Conservation (phyloP, 345 rosid genomes). For the Dipteronia sinensis region DNA sequence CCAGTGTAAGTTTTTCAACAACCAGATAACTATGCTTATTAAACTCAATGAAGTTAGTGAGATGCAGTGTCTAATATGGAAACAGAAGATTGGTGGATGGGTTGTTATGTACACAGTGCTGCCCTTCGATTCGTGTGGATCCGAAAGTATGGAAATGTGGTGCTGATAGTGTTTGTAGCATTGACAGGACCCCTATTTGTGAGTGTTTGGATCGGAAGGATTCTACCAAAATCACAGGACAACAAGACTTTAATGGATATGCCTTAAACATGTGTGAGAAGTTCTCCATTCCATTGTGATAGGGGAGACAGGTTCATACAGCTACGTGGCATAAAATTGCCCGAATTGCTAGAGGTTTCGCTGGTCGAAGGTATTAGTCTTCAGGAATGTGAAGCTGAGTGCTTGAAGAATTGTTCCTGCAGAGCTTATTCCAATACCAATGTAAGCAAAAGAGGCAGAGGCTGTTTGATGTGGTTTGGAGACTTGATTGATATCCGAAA, state of each 20-base stretch:
- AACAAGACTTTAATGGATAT: too few species aligned
- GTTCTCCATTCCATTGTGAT: too few species aligned
- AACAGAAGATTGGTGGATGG: slow-evolving; percentile 10
- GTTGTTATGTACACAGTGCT: slow-evolving; percentile 17
- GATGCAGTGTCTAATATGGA: slow-evolving; percentile 17
- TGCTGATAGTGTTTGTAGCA: slow-evolving; percentile 27
- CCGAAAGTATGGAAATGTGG: slow-evolving; percentile 28
- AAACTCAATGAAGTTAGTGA: background rate
- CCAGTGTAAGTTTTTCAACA: slow-evolving; percentile 9
- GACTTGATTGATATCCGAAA: slow-evolving; percentile 26
- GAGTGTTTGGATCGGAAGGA: slow-evolving; percentile 14
- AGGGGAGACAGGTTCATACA: too few species aligned
- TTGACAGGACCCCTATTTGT: slow-evolving; percentile 33
- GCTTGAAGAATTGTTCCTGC: slow-evolving; percentile 32
- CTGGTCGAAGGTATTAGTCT: too few species aligned
- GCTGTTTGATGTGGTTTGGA: slow-evolving; percentile 38
- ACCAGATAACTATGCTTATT: background rate
- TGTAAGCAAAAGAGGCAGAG: slow-evolving; percentile 25
- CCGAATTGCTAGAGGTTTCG: too few species aligned
- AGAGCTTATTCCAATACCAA: slow-evolving; percentile 29
- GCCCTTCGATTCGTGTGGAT: slow-evolving; percentile 27
- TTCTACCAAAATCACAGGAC: too few species aligned
- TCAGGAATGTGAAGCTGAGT: slow-evolving; percentile 19
- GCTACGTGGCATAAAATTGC: too few species aligned
- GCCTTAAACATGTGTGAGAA: too few species aligned